Base-by-base conservation (phyloP, 2,329 filamentous ascomycete species). In the Ophiostoma perfectum region DNA sequence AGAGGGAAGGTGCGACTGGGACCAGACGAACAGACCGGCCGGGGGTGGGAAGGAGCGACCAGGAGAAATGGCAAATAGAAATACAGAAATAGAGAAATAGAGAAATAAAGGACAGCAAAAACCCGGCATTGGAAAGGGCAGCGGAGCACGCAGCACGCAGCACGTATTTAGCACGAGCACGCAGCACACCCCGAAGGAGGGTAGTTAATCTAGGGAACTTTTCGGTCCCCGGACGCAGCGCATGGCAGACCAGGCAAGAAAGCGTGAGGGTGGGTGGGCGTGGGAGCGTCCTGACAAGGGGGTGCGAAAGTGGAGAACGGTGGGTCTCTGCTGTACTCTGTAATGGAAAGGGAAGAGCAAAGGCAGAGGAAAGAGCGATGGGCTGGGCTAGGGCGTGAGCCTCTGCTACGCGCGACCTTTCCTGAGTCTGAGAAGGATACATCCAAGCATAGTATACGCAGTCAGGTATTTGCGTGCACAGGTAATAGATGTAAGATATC, bases 221-320 rank as follows among this genome's bases (percentile, higher is more conserved):
- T 70, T 67, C 66, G 66, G 66, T 66, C 66, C 68, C 69, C 69
- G 66, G 67, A 70, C 67, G 70, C 14, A 70, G 69, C 70, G 70
- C 70, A 71, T 71, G 70, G 70, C 70, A 71, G 65, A 66, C 64
- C 52, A 52, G 67, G 66, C 67, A 71, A 67, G 58, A 66, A 67
- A 63, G 27, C 67, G 65, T 63, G 64, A 39, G 44, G 66, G 36
- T 66, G 66, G 55, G 65, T 58, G 36, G 55, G 55, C n/a, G 49
- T 55, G 49, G 49, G 49, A 36, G 11, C 18, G 67, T 41, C 55
- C 64, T 65, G 65, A 65, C 60, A 60, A 58, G 68, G 68, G 55
- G 52, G 41, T 44, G 55, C 58, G 38, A 60, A 41, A 55, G 52
- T 66, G 49, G 65, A 14, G n/a, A 38, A n/a, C 1, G 42, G 63